Conservation (phyloP, 768 basidiomycete genomes). For the Lyophyllum shimeji region DNA sequence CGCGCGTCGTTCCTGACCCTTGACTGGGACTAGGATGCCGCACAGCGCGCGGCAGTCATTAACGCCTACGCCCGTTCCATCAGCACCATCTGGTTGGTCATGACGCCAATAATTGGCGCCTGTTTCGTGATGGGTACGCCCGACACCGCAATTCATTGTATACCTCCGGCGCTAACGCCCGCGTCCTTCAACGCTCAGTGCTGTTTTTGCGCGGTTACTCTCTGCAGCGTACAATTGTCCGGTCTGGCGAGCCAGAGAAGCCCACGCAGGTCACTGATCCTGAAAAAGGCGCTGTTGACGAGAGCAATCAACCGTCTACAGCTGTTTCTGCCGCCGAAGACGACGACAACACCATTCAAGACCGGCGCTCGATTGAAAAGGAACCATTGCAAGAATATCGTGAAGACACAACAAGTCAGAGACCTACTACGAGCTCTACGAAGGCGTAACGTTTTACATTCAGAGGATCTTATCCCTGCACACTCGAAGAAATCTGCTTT, state of each 20-base stretch:
- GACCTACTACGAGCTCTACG: conserved; percentile 23
- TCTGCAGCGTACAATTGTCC: conserved; percentile 49
- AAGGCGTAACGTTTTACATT: conserved; percentile 13
- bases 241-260: conserved; percentile 34
- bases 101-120: conserved; percentile 55
- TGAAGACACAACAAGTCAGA: conserved; percentile 15
- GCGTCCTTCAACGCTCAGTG: conserved; percentile 31
- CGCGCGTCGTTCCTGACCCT: neutral
- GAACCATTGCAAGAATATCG: conserved; percentile 11
- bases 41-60: conserved; percentile 46
- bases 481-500: no score
- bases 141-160: neutral
- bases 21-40: conserved; percentile 44
- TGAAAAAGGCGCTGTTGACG: conserved; percentile 16
- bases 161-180: neutral
- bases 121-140: conserved; percentile 50
- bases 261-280: conserved; percentile 17
- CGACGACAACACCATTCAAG: conserved; percentile 25
- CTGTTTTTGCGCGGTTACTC: conserved; percentile 62
- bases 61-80: conserved; percentile 67
- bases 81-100: conserved; percentile 62
- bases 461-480: no score
- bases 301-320: conserved; percentile 8
- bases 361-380: conserved; percentile 18
- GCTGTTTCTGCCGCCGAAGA: conserved; percentile 15